A percentile compares a stretch with the other conserved stretches of the same genome.
Evolutionary conservation across 2,329 filamentous ascomycete species (phyloP).

Genomic region (Botrytis pseudocinerea): DNA sequence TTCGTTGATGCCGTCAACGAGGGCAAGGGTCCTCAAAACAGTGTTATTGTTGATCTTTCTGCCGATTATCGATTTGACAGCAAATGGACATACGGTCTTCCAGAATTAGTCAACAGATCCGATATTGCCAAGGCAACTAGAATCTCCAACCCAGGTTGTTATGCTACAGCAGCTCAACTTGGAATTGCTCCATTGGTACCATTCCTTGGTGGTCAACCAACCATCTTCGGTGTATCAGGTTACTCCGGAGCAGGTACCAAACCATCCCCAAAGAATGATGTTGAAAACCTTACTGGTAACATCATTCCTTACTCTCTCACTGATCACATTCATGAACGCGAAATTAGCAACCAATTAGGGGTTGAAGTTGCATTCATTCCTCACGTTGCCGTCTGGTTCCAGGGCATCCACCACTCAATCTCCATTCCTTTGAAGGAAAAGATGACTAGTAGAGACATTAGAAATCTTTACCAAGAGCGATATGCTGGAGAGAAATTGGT

Average conservation of each 20-base stretch:
- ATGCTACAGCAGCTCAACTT: constrained; percentile 89
- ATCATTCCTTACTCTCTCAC: constrained; percentile 89
- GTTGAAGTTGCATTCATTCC: constrained; percentile 80
- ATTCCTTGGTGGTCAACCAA: constrained; percentile 76
- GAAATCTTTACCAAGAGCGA: constrained; percentile 92
- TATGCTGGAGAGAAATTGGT: constrained; percentile 96
- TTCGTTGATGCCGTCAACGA: constrained; percentile 86
- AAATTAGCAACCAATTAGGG: constrained; percentile 79
- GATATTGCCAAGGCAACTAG: constrained; percentile 76
- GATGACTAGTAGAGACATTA: constrained; percentile 89
- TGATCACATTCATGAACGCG: constrained; percentile 91
- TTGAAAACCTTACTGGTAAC: constrained; percentile 79
- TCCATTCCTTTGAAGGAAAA: constrained; percentile 81
- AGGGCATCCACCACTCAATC: constrained; percentile 90
- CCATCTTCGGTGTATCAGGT: constrained; percentile 86
- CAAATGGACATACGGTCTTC: constrained; percentile 86
- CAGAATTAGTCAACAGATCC: constrained; percentile 76
- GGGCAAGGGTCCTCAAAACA: constrained; percentile 60
- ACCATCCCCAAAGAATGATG: constrained; percentile 90
- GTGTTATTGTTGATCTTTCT: constrained; percentile 89
- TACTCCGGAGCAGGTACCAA: constrained; percentile 96
- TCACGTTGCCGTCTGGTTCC: constrained; percentile 96
- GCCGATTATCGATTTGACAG: constrained; percentile 91
- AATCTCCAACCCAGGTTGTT: constrained; percentile 93
- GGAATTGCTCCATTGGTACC: constrained; percentile 79